phyloP scores from a whole-genome alignment of 1,284 basidiomycete species.

The Puccinia brachypodii region DNA sequence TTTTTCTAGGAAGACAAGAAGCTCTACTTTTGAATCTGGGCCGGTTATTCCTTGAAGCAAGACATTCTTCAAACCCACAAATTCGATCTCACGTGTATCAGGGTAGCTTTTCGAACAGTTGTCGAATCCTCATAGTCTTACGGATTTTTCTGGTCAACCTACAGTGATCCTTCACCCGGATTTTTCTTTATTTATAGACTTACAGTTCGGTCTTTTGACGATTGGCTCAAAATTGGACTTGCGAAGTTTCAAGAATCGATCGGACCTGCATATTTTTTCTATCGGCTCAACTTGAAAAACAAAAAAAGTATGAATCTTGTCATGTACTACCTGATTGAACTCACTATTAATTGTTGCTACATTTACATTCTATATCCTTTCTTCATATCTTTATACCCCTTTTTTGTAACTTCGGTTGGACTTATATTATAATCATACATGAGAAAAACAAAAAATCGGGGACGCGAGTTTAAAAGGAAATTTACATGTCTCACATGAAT shows the following conservation, averaged over 20 bases:
- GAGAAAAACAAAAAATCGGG: too few species aligned
- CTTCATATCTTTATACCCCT: not conserved
- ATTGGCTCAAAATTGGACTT: not conserved
- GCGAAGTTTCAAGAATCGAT: not conserved
- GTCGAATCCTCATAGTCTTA: not conserved
- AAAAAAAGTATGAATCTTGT: not conserved
- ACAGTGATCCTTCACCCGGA: not conserved
- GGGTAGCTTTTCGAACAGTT: not conserved
- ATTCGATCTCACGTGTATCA: too few species aligned
- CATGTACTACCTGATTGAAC: conserved; percentile 8
- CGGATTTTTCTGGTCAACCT: not conserved
- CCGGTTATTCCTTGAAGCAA: not conserved
- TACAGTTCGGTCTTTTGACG: not conserved
- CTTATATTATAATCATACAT: not conserved
- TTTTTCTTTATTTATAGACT: not conserved
- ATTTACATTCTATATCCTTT: not conserved
- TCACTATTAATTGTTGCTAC: conserved; percentile 11
- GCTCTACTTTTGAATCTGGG: not conserved
- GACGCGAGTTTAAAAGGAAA: not conserved
- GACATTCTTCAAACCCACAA: not conserved
- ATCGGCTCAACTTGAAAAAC: not conserved
- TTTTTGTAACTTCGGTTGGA: not conserved
- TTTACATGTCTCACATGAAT: not conserved
- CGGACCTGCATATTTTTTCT: not conserved
- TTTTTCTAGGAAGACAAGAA: conserved; percentile 23